Base-by-base conservation (phyloP, 2,329 filamentous ascomycete species). In the Trichophyton schoenleinii region DNA sequence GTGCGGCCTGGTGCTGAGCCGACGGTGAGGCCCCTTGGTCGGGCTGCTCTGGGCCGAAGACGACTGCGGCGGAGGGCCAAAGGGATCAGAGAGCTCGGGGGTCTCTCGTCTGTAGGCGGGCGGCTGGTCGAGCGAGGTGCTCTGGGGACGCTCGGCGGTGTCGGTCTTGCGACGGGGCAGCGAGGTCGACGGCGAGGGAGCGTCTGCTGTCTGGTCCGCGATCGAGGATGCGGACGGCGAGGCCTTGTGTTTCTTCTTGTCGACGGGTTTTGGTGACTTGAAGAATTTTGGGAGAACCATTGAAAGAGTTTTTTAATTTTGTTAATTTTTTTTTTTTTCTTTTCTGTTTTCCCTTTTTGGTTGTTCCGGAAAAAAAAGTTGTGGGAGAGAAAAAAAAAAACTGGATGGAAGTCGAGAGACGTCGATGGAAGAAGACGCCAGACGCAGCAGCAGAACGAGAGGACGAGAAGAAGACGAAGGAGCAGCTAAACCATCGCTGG, bases 211-310 rank as follows among this genome's bases (percentile, higher is more conserved):
- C 22, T 36, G 18, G 36, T 58, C 55, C 38, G 55, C 34, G 38
- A 34, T 41, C 18, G 55, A 58, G 55, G 55, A 44, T 25, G 55
- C n/a, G 34, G 55, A 58, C 34, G 55, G 34, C 31, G 55, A 20
- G 8, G 55, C 38, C 55, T 66, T 68, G 61, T 66, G 64, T 61
- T 66, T 66, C 52, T 70, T 70, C 61, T 70, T 69, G 60, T 66
- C 61, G 61, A 61, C 55, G 36, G 65, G 64, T 63, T 62, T 64
- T 20, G 67, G 62, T 59, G 66, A 68, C 65, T 72, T 70, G 66
- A 73, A 70, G 69, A 75, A 53, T 53, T 53, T 73, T 68, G 67
- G 68, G 68, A 73, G 70, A 65, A 71, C 72, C 70, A 74, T 73
- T 44, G 41, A 18, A 44, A 6, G 5, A 18, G 15, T 44, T 44